phyloP scores from a whole-genome alignment of 176 grass and related monocot genomes.

The Saccharum spontaneum region DNA sequence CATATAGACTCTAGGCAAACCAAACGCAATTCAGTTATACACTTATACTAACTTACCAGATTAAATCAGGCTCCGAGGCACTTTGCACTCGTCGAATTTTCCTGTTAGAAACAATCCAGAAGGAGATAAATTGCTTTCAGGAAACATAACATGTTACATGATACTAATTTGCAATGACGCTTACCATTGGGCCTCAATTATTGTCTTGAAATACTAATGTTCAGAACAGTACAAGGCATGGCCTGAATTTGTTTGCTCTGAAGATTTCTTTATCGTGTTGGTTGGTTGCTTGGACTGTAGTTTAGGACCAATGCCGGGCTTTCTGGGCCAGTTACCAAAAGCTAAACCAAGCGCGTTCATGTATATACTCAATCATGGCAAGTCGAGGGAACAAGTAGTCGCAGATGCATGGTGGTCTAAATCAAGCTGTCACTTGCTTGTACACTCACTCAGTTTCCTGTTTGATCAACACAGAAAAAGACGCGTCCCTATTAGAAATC shows the following conservation, averaged over 20 bases:
- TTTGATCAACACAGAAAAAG: not conserved
- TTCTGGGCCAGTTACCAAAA: not conserved
- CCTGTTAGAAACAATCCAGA: not conserved
- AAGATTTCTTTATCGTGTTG: not conserved
- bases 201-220: not conserved
- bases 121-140: not conserved
- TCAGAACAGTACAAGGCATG: not conserved
- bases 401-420: not conserved
- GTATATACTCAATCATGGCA: not conserved
- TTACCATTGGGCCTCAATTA: not conserved
- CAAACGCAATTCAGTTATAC: not conserved
- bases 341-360: not conserved
- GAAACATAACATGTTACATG: not conserved
- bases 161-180: not conserved
- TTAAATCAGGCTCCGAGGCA: not conserved
- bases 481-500: not conserved
- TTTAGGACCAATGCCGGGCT: conserved; percentile 13
- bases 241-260: not conserved
- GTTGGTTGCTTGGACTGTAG: not conserved
- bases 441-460: conserved; percentile 1
- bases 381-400: not conserved
- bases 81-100: not conserved
- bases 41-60: not conserved
- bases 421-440: not conserved
- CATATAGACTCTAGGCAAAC: not conserved